Percentiles rank a stretch among this genome's conserved stretches.
These are phyloP conservation scores for Agaricus bisporus DNA, from an alignment of 768 basidiomycete genomes.

Conservation along the genomic window DNA sequence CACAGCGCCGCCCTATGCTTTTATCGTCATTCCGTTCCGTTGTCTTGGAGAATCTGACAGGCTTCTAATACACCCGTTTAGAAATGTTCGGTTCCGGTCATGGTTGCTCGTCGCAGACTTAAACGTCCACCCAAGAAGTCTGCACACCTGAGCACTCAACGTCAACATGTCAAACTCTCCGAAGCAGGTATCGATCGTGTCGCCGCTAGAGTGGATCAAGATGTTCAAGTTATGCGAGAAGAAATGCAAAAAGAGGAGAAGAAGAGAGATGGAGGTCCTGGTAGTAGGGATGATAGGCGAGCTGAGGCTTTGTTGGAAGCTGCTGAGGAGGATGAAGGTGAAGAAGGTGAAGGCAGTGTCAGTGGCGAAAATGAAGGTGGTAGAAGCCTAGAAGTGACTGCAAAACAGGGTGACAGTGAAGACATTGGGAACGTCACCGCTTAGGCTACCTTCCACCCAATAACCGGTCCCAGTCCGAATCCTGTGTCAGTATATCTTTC, in stretches of 20 bases:
- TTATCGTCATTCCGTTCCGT: background rate
- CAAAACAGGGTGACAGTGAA: slow-evolving; percentile 2
- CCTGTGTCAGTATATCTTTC: too few relatives aligned
- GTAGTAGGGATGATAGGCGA: slow-evolving; percentile 21
- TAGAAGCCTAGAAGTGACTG: background rate
- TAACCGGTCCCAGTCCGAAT: too few relatives aligned
- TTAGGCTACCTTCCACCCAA: background rate
- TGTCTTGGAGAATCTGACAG: background rate
- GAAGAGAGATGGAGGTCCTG: slow-evolving; percentile 31
- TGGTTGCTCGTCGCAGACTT: slow-evolving; percentile 91
- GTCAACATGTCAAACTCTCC: slow-evolving; percentile 78
- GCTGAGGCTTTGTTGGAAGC: slow-evolving; percentile 19
- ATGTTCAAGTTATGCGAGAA: slow-evolving; percentile 76
- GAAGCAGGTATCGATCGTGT: slow-evolving; percentile 87
- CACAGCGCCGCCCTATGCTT: background rate
- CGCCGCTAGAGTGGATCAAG: slow-evolving; percentile 78
- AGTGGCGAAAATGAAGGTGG: slow-evolving; percentile 25
- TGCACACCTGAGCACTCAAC: slow-evolving; percentile 77
- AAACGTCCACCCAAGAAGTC: slow-evolving; percentile 79
- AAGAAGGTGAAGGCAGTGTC: slow-evolving; percentile 21
- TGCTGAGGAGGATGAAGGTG: slow-evolving; percentile 25
- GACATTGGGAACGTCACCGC: slow-evolving; percentile 30
- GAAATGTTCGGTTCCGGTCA: slow-evolving; percentile 93
- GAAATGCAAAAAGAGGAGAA: slow-evolving; percentile 70
- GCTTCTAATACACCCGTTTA: slow-evolving; percentile 18